Percentiles rank a stretch among this genome's conserved stretches.
phyloP scores from a whole-genome alignment of 331 rosid species.

The Arachis monticola region DNA sequence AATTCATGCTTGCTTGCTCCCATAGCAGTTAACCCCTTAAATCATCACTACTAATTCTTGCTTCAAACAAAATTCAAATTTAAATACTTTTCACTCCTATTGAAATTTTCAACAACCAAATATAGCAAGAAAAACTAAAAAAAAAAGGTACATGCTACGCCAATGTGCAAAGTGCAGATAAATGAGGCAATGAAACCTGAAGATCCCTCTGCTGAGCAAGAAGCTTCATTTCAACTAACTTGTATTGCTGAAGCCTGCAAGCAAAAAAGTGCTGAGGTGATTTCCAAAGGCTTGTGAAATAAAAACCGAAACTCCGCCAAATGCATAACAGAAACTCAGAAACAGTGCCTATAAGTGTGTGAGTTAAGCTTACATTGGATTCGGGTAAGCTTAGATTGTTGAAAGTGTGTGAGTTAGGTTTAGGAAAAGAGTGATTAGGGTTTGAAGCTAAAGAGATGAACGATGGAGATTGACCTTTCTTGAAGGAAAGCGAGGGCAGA shows the following conservation, averaged over 20 bases:
- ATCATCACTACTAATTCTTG: neutral
- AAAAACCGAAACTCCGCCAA: neutral
- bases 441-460: neutral
- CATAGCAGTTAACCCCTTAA: conserved; percentile 8
- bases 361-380: neutral
- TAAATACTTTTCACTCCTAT: neutral
- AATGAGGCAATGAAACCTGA: conserved; percentile 52
- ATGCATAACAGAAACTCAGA: neutral
- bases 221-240: conserved; percentile 80
- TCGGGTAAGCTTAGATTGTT: too few relatives aligned
- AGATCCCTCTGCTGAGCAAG: conserved; percentile 81
- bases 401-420: neutral
- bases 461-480: conserved; percentile 54
- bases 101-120: conserved; percentile 13
- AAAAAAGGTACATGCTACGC: neutral
- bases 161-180: neutral
- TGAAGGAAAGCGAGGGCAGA: conserved; percentile 74
- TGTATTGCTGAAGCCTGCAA: conserved; percentile 76
- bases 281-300: neutral
- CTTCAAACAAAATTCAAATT: neutral
- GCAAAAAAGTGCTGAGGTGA: conserved; percentile 8
- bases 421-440: neutral
- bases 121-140: conserved; percentile 2
- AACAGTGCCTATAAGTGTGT: neutral
- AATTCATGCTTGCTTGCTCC: neutral